phyloP scores from a whole-genome alignment of 805 yeast genomes.

The Teunomyces lycoperdinae region DNA sequence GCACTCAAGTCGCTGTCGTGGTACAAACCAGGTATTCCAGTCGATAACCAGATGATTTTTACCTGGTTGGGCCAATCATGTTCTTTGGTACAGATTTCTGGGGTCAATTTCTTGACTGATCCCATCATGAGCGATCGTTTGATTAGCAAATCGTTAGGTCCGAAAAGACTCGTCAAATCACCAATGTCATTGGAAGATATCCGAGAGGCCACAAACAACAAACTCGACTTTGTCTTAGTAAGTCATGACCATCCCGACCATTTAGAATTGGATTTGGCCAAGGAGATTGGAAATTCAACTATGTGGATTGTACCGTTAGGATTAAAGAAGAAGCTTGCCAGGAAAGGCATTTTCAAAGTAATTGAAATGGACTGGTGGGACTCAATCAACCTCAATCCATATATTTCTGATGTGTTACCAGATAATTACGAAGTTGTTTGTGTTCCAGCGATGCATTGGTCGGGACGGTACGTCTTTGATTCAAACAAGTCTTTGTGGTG shows the following conservation, averaged over 20 bases:
- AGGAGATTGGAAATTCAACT: conserved; percentile 50
- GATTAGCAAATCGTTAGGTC: conserved; percentile 66
- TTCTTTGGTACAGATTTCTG: conserved; percentile 65
- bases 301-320: conserved; percentile 91
- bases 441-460: conserved; percentile 97
- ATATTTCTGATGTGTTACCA: conserved; percentile 31
- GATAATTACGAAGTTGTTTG: conserved; percentile 77
- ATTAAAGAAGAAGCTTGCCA: conserved; percentile 54
- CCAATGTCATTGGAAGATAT: conserved; percentile 66
- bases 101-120: conserved; percentile 78
- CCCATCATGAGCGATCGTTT: conserved; percentile 73
- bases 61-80: conserved; percentile 97
- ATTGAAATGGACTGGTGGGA: conserved; percentile 96
- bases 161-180: conserved; percentile 75
- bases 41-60: conserved; percentile 52
- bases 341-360: conserved; percentile 57
- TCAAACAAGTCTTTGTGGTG: conserved; percentile 86
- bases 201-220: conserved; percentile 47
- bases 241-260: conserved; percentile 97
- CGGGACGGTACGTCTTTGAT: conserved; percentile 80
- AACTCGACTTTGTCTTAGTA: conserved; percentile 68
- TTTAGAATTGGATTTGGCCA: conserved; percentile 62
- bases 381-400: conserved; percentile 30
- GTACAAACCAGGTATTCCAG: conserved; percentile 21
- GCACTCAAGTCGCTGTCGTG: conserved; percentile 1